Base-by-base conservation (phyloP, 1,284 basidiomycete genomes). In the Neonothopanus nambi region DNA sequence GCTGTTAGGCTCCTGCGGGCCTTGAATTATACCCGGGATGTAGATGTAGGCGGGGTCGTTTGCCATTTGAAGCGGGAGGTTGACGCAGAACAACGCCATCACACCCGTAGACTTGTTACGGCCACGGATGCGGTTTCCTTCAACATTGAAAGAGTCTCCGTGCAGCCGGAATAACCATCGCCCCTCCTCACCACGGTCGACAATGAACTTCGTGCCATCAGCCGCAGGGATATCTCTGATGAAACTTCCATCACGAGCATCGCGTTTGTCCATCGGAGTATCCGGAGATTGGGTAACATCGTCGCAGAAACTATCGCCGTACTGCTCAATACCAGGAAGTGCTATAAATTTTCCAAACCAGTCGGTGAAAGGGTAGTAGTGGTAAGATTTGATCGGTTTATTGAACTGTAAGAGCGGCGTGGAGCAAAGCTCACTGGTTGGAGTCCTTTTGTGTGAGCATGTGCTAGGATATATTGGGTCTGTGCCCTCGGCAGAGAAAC, bases 81-180 rank as follows among this genome's bases (percentile, higher is more conserved):
- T 57, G 3, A 54, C 15, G 23, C 41, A 47, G 23, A 41, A 36
- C 9, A 57, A 12, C 17, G 36, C 47, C 28, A 54, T 23, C 5
- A 54, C 33, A 12, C 52, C 52, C 21, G 56, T 57, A 23, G 55
- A 56, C 1, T n/a, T 20, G 15, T 7, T 33, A 12, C 39, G 37
- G 5, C 48, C 48, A 3, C 51, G 30, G 17, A 39, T 24, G 3
- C 26, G 17, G n/a, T 57, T 57, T 33, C 56, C 56, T 41, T 57
- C 52, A 8, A 54, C 43, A 33, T 51, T 54, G 52, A 57, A 57
- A 17, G 47, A 54, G 36, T 57, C 52, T 13, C 18, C 52, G 28
- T 54, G 28, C 5, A 57, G 30, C 3, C 23, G 24, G 13, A 57
- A 54, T n/a, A 57, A 46, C 56, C 56, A 57, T n/a, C 52, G 37